phyloP scores from a whole-genome alignment of 352 stramenopile species.

The Phytopythium vexans region DNA sequence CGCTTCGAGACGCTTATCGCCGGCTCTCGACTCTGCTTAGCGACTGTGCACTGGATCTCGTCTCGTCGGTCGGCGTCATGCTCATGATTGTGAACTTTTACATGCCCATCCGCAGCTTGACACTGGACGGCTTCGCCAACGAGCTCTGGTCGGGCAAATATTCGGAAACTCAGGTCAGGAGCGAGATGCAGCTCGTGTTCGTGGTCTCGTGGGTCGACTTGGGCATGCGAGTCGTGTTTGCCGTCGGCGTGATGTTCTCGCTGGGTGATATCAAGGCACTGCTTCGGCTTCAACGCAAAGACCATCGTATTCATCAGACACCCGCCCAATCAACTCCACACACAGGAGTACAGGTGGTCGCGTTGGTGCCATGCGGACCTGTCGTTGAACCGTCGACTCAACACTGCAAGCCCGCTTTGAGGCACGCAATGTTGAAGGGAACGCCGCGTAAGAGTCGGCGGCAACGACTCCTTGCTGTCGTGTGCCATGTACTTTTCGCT shows the following conservation, averaged over 20 bases:
- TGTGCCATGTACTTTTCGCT: no score
- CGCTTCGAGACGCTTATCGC: no score
- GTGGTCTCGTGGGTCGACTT: constrained; percentile 25
- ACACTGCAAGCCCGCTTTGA: no score
- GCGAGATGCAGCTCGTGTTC: constrained; percentile 20
- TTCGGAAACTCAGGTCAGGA: constrained; percentile 2
- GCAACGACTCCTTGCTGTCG: no score
- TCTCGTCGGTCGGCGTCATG: constrained; percentile 26
- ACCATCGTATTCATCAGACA: no score
- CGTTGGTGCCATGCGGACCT: no score
- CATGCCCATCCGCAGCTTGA: constrained; percentile 1
- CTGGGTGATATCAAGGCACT: constrained; percentile 18
- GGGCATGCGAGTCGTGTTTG: constrained; percentile 10
- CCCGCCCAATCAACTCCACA: no score
- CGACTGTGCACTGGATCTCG: constrained; percentile 29
- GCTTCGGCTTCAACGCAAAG: not conserved
- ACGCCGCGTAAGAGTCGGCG: no score
- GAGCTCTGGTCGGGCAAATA: not conserved
- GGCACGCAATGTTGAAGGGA: no score
- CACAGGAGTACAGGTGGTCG: no score
- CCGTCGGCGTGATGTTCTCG: constrained; percentile 13
- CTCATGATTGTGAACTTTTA: constrained; percentile 3
- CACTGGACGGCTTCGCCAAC: constrained; percentile 1
- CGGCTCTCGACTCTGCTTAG: no score
- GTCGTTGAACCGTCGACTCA: no score